A percentile compares a stretch with the other conserved stretches of the same genome.
Evolutionary conservation across 305 asterid genomes (phyloP).

Genomic region (Solanum chacoense): DNA sequence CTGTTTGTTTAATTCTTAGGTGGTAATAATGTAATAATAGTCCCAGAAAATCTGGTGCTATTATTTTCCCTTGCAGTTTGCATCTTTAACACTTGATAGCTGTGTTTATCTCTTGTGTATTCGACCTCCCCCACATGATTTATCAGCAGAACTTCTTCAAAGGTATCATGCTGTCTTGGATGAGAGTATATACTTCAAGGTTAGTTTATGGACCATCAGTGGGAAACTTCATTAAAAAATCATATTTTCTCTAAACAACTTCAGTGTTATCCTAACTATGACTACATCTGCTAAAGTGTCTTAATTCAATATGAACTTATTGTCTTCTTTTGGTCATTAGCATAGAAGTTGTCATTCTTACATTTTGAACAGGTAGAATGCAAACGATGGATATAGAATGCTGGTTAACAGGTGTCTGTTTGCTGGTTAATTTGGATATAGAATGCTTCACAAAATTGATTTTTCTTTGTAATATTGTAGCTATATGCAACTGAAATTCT

Average conservation of each 20-base stretch:
- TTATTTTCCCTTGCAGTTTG: not conserved
- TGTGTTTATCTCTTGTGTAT: constrained; percentile 14
- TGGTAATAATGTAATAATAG: not conserved
- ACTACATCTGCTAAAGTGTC: not conserved
- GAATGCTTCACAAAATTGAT: not conserved
- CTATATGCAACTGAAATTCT: not conserved
- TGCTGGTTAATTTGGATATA: not conserved
- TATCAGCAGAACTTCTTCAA: constrained; percentile 1
- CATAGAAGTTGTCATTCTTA: not conserved
- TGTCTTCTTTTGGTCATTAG: not conserved
- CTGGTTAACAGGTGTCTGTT: too few species aligned
- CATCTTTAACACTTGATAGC: constrained; percentile 7
- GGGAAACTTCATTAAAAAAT: not conserved
- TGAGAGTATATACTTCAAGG: constrained; percentile 8
- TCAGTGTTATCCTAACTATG: not conserved
- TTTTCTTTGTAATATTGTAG: not conserved
- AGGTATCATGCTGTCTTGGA: constrained; percentile 6
- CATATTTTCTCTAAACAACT: not conserved
- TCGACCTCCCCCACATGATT: constrained; percentile 7
- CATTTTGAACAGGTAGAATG: not conserved
- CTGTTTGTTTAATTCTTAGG: not conserved
- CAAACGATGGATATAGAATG: too few species aligned
- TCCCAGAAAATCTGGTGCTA: not conserved
- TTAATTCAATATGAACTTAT: not conserved
- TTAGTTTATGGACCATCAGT: not conserved